phyloP scores from a whole-genome alignment of 108 stramenopile genomes.

The Cyclotella choctawhatcheeana region DNA sequence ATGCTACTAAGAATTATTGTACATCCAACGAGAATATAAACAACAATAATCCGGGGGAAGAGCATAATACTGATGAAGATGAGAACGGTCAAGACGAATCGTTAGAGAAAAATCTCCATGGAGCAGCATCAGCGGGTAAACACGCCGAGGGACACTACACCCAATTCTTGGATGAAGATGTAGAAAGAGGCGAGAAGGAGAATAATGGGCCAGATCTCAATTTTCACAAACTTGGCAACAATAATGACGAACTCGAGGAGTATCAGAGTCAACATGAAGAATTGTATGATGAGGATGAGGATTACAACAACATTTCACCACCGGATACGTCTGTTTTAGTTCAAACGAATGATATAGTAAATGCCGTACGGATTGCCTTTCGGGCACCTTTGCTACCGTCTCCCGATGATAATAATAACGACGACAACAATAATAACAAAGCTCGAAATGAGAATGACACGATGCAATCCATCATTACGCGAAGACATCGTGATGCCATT shows the following conservation, averaged over 20 bases:
- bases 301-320: not conserved
- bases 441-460: too few relatives aligned
- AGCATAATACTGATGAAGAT: too few relatives aligned
- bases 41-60: too few relatives aligned
- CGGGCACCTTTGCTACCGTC: conserved; percentile 38
- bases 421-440: too few relatives aligned
- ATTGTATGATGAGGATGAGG: not conserved
- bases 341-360: conserved; percentile 28
- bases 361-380: conserved; percentile 49
- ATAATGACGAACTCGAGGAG: conserved; percentile 4
- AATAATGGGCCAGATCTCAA: too few relatives aligned
- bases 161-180: conserved; percentile 45
- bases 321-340: conserved; percentile 30
- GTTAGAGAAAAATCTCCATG: too few relatives aligned
- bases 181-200: conserved; percentile 32
- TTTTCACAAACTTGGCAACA: conserved; percentile 2
- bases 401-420: conserved; percentile 8
- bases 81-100: too few relatives aligned
- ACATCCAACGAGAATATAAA: too few relatives aligned
- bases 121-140: conserved; percentile 31
- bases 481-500: conserved; percentile 51
- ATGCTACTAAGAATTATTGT: too few relatives aligned
- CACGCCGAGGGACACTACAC: conserved; percentile 50
- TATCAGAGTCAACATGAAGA: not conserved
- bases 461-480: conserved; percentile 22